Percentiles rank a stretch among this genome's conserved stretches.
Evolutionary conservation across 1,284 basidiomycete species (phyloP).

Genomic region (Wallemia hederae): DNA sequence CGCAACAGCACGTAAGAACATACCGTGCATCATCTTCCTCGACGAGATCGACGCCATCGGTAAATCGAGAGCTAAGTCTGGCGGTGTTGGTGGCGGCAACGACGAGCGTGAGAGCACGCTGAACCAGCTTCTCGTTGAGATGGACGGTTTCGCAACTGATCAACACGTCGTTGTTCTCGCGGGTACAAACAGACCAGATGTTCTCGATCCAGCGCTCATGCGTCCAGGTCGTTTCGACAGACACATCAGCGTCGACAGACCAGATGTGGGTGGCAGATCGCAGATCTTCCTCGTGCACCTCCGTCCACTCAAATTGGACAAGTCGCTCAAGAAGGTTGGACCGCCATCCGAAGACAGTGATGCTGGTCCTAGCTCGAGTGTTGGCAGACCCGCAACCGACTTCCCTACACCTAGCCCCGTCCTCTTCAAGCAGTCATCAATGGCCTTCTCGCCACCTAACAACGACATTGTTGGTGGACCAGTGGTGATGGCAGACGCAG

Average conservation of each 20-base stretch:
- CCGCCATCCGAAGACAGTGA: constrained; percentile 1
- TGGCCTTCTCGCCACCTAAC: neutral
- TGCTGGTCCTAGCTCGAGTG: neutral
- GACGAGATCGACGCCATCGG: constrained; percentile 98
- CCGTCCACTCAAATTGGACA: constrained; percentile 31
- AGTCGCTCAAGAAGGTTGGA: neutral
- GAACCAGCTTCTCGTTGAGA: constrained; percentile 93
- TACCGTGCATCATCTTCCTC: constrained; percentile 92
- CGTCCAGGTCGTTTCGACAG: constrained; percentile 94
- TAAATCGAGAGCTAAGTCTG: constrained; percentile 69
- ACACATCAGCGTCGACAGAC: constrained; percentile 82
- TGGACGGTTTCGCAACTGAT: constrained; percentile 92
- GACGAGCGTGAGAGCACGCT: constrained; percentile 94
- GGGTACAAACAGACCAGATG: constrained; percentile 87
- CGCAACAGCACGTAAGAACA: constrained; percentile 85
- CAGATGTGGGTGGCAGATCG: constrained; percentile 72
- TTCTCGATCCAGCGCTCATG: constrained; percentile 78
- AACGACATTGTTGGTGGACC: neutral
- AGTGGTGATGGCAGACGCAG: neutral
- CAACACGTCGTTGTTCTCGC: constrained; percentile 91
- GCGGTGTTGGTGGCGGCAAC: constrained; percentile 59
- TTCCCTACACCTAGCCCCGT: neutral
- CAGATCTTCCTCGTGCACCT: constrained; percentile 90
- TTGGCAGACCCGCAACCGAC: neutral
- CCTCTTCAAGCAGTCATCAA: neutral